These are phyloP conservation scores for Daedalea quercina DNA, from an alignment of 768 basidiomycete genomes.

Conservation along the genomic window DNA sequence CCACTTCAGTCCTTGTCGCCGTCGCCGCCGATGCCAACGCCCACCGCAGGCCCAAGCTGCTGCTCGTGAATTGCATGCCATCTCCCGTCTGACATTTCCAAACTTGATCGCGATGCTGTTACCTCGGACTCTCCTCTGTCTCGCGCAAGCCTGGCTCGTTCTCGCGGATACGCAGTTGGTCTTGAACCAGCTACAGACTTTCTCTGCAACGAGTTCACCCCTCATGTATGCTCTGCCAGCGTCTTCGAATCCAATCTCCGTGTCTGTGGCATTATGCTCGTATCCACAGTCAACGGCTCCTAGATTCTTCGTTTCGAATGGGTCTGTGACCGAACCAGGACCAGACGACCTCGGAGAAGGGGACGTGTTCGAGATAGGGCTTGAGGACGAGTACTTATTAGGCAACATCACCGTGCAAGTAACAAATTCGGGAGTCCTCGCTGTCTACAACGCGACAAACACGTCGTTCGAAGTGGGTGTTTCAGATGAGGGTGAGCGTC, in stretches of 20 bases:
- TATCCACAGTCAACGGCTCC: constrained; percentile 23
- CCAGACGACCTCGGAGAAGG: constrained; percentile 26
- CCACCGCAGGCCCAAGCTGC: no score
- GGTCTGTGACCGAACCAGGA: constrained; percentile 26
- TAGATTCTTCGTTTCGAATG: constrained; percentile 57
- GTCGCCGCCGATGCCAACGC: no score
- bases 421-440: constrained; percentile 43
- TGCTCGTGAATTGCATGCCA: no score
- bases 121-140: constrained; percentile 12
- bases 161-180: constrained; percentile 12
- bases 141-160: constrained; percentile 13
- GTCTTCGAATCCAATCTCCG: constrained; percentile 17
- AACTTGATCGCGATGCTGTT: constrained; percentile 14
- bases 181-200: constrained; percentile 11
- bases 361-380: constrained; percentile 40
- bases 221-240: constrained; percentile 22
- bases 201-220: constrained; percentile 12
- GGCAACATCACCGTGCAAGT: constrained; percentile 47
- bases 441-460: constrained; percentile 34
- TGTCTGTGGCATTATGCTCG: constrained; percentile 29
- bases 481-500: constrained; percentile 29
- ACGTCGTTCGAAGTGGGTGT: constrained; percentile 54
- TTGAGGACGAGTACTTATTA: constrained; percentile 36
- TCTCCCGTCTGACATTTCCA: no score
- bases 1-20: no score